Evolutionary conservation across 257 asterid species (phyloP), one percentile per base, ranked within the genome.

Genomic region (Fraxinus quadrangulata): DNA sequence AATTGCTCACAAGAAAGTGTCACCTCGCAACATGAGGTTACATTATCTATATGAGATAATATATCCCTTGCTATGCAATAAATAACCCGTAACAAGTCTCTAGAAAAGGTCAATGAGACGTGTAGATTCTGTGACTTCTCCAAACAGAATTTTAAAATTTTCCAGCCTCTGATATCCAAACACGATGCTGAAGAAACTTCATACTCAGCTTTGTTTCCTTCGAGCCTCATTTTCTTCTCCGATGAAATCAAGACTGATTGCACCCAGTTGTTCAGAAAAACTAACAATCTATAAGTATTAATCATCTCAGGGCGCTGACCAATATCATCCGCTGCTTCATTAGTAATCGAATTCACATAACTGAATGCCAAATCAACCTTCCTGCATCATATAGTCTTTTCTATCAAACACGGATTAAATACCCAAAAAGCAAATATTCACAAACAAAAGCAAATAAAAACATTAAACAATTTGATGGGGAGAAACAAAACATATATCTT

Each of bases 151-250:
- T 77, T 90, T 40, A 93, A 82, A 79, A 95, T 81, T 71, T 80
- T 81, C 99, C 98, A 95, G 83, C 93, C 91, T 75, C 90, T 93
- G 67, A 71, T 68, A 82, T 94, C 96, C 85, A 87, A 87, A 79
- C 86, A 81, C 7, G 86, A 83, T 39, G 83, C 91, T 67, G 85
- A 47, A 75, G 83, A 24, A 26, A 23, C 81, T 81, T 77, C 87
- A 75, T 51, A 70, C 76, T 79, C 81, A 39, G 54, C 56, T 45
- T 77, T 81, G 51, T 69, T 80, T 79, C 81, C 88, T 77, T 77
- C 79, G 2, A 26, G 83, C 71, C 84, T 85, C 77, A n/a, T 81
- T 84, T 86, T 83, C 91, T 90, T 90, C 74, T 82, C 92, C 0
- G 92, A 86, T 67, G 94, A 85, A 79, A 92, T 86, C 81, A 95